Conservation (phyloP, 768 basidiomycete species). For the Calocybe indica region DNA sequence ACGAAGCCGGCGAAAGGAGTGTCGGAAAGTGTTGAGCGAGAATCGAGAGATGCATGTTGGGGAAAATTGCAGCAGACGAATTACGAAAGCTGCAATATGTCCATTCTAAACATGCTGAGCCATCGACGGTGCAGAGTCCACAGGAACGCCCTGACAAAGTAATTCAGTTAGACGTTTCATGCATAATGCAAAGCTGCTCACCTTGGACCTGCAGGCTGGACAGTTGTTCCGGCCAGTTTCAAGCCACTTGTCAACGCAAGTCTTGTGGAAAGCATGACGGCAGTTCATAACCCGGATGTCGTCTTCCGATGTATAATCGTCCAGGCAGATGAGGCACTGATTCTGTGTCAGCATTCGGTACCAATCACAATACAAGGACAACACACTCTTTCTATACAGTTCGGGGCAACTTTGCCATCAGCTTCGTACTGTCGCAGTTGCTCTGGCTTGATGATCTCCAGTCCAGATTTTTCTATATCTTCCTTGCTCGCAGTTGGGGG, state of each 20-base stretch:
- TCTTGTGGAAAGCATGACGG: slow-evolving; percentile 85
- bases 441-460: slow-evolving; percentile 64
- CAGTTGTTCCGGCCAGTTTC: slow-evolving; percentile 84
- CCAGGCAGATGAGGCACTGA: slow-evolving; percentile 82
- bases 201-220: slow-evolving; percentile 83
- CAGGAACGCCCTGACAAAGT: too few relatives aligned
- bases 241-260: slow-evolving; percentile 87
- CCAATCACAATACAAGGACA: not conserved
- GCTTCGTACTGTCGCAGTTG: slow-evolving; percentile 51
- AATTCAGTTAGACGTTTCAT: not conserved
- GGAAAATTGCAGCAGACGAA: too few relatives aligned
- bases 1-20: too few relatives aligned
- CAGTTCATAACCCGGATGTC: slow-evolving; percentile 79
- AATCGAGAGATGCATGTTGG: too few relatives aligned
- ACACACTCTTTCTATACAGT: slow-evolving; percentile 75
- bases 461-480: slow-evolving; percentile 80
- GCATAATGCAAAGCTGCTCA: slow-evolving; percentile 22
- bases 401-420: slow-evolving; percentile 62
- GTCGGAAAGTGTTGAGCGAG: too few relatives aligned
- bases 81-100: too few relatives aligned
- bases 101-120: too few relatives aligned
- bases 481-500: slow-evolving; percentile 77
- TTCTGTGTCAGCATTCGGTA: slow-evolving; percentile 2
- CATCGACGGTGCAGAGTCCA: too few relatives aligned
- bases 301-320: slow-evolving; percentile 76